A percentile compares a stretch with the other conserved stretches of the same genome.
Evolutionary conservation across 345 rosid genomes (phyloP).

Genomic region (Nephelium lappaceum): DNA sequence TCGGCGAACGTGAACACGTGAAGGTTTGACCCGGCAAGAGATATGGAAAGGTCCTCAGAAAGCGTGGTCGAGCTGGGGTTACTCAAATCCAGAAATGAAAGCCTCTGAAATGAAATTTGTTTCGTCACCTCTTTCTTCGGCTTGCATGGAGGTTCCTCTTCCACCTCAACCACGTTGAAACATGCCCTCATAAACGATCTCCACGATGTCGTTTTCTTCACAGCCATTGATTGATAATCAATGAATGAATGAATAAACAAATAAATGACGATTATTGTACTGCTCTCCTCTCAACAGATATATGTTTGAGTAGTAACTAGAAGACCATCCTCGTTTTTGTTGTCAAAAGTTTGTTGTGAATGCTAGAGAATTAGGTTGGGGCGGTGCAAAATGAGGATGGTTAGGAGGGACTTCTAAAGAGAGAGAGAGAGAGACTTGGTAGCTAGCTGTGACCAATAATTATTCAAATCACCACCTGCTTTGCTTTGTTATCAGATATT

Average conservation of each 20-base stretch:
- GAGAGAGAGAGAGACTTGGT: not conserved
- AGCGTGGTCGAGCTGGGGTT: constrained; percentile 55
- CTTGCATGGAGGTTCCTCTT: constrained; percentile 23
- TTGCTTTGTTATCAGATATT: constrained; percentile 14
- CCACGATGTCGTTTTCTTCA: constrained; percentile 51
- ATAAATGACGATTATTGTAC: no score
- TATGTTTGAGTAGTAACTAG: not conserved
- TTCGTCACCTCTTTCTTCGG: constrained; percentile 42
- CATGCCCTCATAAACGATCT: constrained; percentile 53
- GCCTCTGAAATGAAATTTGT: constrained; percentile 61
- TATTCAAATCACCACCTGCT: constrained; percentile 26
- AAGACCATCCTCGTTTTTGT: not conserved
- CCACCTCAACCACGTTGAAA: constrained; percentile 17
- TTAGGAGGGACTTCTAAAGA: constrained; percentile 15
- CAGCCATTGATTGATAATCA: constrained; percentile 35
- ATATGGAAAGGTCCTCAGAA: constrained; percentile 71
- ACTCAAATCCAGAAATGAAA: constrained; percentile 68
- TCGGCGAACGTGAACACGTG: constrained; percentile 67
- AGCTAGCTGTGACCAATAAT: not conserved
- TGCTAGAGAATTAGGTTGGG: not conserved
- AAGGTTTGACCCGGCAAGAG: constrained; percentile 81
- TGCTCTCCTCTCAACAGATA: not conserved
- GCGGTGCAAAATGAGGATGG: constrained; percentile 15
- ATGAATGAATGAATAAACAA: not conserved
- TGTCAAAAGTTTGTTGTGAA: not conserved